phyloP scores from a whole-genome alignment of 495 filamentous ascomycete genomes.

The Pyrenopolyporus hunteri region DNA sequence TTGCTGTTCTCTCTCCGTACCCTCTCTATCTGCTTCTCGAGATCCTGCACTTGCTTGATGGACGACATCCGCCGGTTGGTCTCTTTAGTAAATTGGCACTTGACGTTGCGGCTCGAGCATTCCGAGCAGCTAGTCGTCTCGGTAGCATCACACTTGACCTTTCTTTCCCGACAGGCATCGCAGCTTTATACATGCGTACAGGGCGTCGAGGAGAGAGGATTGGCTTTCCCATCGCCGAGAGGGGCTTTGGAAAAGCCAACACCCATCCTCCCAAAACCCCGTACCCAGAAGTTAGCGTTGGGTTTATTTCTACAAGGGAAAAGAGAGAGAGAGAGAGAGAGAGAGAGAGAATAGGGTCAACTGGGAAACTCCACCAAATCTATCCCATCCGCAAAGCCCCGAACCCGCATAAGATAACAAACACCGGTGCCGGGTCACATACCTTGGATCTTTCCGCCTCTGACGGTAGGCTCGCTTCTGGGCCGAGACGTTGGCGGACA shows the following conservation, averaged over 20 bases:
- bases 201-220: slow-evolving; percentile 26
- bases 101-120: slow-evolving; percentile 91
- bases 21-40: slow-evolving; percentile 86
- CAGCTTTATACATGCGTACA: slow-evolving; percentile 65
- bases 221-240: not conserved
- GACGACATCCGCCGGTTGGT: slow-evolving; percentile 98
- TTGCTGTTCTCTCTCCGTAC: slow-evolving; percentile 76
- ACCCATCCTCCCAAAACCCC: slow-evolving; percentile 21
- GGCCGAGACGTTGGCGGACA: slow-evolving; percentile 56
- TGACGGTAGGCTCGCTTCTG: slow-evolving; percentile 97
- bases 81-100: slow-evolving; percentile 99
- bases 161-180: slow-evolving; percentile 95
- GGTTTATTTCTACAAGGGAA: slow-evolving; percentile 12
- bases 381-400: not conserved
- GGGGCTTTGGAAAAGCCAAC: slow-evolving; percentile 12
- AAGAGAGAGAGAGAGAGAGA: not conserved
- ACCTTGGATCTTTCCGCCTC: slow-evolving; percentile 83
- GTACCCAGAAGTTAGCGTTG: slow-evolving; percentile 35
- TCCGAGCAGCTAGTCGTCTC: slow-evolving; percentile 95
- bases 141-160: slow-evolving; percentile 99
- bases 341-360: not conserved
- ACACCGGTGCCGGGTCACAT: slow-evolving; percentile 15
- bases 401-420: not conserved
- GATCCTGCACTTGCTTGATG: slow-evolving; percentile 98
- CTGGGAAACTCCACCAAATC: not conserved